Evolutionary conservation across 345 rosid species (phyloP), one percentile per base, ranked within the genome.

Genomic region (Eucalyptus cloeziana): DNA sequence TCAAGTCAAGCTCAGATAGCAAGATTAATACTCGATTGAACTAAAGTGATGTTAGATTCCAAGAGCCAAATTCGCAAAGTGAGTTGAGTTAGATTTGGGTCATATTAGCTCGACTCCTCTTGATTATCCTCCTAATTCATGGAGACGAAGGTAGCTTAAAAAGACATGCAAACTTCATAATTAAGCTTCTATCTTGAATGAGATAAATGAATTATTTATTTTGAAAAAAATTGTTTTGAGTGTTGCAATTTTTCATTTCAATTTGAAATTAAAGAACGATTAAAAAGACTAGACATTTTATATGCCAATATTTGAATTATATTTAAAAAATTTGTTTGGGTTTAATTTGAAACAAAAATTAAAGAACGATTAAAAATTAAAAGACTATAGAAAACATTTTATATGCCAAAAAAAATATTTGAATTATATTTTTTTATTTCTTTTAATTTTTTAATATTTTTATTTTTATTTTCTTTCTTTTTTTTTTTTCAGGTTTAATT

Each of bases 211-310:
- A 37, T 71, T 15, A 64, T n/a, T 64, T 64, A n/a, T 64, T n/a
- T n/a, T 7, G 40, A n/a, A 30, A 52, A 62, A 62, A n/a, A 4
- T 4, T 17, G 5, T 31, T 69, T 31, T 17, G 7, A 19, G 12
- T 0, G 0, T 0, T 3, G 2, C 4, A 19, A 33, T 19, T 10
- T 71, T 71, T 71, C 7, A 71, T 71, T 2, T 37, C 2, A 10
- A 71, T 19, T 71, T 33, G 12, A 71, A 71, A 9, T 33, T 5
- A 33, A 71, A 69, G 3, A 17, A 31, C 2, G 6, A 69, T 19
- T 33, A 33, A 71, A 33, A 71, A 33, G 12, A 33, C 22, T 33
- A 71, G 7, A 11, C 33, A 9, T 19, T 71, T 71, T 37, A 10
- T 10, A 9, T 37, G 27, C 2, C 83, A 37, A 71, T 37, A 21